Base-by-base conservation (phyloP, 2,329 filamentous ascomycete species). In the Verticillium nonalfalfae region DNA sequence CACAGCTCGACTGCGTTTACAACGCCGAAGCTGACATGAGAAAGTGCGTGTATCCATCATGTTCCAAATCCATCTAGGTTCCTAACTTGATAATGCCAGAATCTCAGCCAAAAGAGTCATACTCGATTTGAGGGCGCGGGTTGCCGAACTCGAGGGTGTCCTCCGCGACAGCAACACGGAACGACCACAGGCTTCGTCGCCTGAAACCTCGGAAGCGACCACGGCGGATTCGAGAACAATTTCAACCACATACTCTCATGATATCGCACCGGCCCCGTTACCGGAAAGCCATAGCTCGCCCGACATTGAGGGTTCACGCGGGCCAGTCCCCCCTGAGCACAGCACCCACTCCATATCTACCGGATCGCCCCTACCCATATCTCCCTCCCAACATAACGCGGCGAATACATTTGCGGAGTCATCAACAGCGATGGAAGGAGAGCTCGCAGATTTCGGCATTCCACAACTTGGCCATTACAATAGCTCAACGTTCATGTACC, bases 21-120 rank as follows among this genome's bases (percentile, higher is more conserved):
- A 58, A 58, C 34, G 56, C 56, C 2, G 56, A 58, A 38, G 38
- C 36, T 38, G 56, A 58, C 38, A 58, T 58, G 56, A 58, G 56
- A 13, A 58, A 33, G 56, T 58, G 26, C 15, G 39, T 45, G 15
- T 15, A 15, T n/a, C 36, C 39, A n/a, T 7, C 15, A 7, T n/a
- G n/a, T 7, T 45, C 6, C 15, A 45, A 7, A 45, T 3, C 3
- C 5, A 21, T 26, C 26, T 26, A 2, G 26, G 5, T 15, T 7
- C 7, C 15, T 45, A n/a, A 45, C 39, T n/a, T 5, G 38, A 39
- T 15, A 14, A 11, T 15, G 15, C 9, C 21, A 58, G 56, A 21
- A 26, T 58, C 1, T 58, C 56, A n/a, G 56, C 56, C 4, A 58
- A 58, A 21, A 45, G 39, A 11, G 36, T 58, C 38, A 58, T 58